Evolutionary conservation across 352 stramenopile genomes (phyloP), one percentile per base, ranked within the genome.

Genomic region (Phytophthora melonis): DNA sequence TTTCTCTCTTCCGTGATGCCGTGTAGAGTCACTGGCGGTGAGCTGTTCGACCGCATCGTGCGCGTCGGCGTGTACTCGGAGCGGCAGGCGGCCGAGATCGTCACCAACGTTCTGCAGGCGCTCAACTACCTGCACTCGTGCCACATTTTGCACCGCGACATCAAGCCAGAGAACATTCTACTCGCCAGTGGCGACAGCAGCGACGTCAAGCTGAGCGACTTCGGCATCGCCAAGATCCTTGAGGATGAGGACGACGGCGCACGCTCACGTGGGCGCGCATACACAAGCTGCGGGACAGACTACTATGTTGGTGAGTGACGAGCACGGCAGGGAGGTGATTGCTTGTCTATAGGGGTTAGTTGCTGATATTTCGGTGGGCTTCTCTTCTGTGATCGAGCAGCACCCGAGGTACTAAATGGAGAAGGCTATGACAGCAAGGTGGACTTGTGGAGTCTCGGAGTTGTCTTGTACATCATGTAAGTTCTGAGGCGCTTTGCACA

Each of bases 401-500:
- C 90, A 11, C 88, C 90, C 3, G 90, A 96, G 58, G 90, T 96
- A 66, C 79, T 94, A 58, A 94, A 94, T 47, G 88, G 87, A 70
- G 86, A 95, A 75, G 87, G 90, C 3, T 94, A 94, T 75, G 87
- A 95, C 86, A 94, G 77, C 80, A 95, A 95, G 75, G 88, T 96
- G 59, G 88, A 96, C 60, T 52, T 94, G 21, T 96, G 90, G 90
- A 95, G 88, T 79, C 80, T 93, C 43, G 90, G 90, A 27, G 88
- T 96, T 58, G 90, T 96, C 16, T 81, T 93, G 52, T 96, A 96
- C 75, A 95, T 96, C 72, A 96, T 96, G 89, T 91, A 81, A 68
- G 82, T 72, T 25, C 11, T 50, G 13, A 23, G 11, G 23, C 68
- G 1, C 39, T 7, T 54, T 36, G 10, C n/a, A 21, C 41, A 54